Evolutionary conservation across 73 alveolate genomes (phyloP).

Genomic region (Effrenium voratum): DNA sequence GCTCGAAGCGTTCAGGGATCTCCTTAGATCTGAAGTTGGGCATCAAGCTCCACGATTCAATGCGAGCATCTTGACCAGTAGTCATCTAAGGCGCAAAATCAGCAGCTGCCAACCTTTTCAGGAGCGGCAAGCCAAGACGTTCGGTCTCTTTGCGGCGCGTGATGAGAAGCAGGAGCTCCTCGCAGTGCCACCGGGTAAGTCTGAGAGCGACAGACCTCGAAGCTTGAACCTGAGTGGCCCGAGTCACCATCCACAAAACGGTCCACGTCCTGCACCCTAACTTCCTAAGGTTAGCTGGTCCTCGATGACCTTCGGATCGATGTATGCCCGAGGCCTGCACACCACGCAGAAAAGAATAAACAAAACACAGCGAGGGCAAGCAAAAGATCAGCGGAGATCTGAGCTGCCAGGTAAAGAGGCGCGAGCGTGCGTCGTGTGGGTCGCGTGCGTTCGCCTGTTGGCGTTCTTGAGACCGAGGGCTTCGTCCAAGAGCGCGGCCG

Average conservation of each 20-base stretch:
- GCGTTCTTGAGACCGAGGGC: conserved; percentile 36
- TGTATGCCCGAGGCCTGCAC: conserved; percentile 38
- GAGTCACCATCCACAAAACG: no score
- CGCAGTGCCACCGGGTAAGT: not conserved
- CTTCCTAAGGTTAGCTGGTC: not conserved
- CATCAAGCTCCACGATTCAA: not conserved
- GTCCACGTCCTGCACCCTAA: no score
- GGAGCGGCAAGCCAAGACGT: conserved; percentile 62
- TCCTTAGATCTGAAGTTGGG: not conserved
- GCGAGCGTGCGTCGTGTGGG: no score
- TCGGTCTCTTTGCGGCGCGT: conserved; percentile 36
- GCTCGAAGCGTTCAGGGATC: conserved; percentile 18
- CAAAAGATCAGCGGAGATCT: no score
- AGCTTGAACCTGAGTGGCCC: no score
- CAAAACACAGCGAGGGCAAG: no score
- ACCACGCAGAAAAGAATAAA: no score
- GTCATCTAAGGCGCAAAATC: conserved; percentile 35
- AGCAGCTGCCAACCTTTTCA: conserved; percentile 61
- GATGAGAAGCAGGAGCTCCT: conserved; percentile 76
- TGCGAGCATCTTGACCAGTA: not conserved
- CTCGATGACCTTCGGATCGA: conserved; percentile 76
- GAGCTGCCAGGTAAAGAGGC: no score
- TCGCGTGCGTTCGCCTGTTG: no score
- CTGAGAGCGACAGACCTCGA: not conserved
- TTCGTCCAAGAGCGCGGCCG: conserved; percentile 69